Base-by-base conservation (phyloP, 1,139 yeast genomes). In the Pichia terricola region DNA sequence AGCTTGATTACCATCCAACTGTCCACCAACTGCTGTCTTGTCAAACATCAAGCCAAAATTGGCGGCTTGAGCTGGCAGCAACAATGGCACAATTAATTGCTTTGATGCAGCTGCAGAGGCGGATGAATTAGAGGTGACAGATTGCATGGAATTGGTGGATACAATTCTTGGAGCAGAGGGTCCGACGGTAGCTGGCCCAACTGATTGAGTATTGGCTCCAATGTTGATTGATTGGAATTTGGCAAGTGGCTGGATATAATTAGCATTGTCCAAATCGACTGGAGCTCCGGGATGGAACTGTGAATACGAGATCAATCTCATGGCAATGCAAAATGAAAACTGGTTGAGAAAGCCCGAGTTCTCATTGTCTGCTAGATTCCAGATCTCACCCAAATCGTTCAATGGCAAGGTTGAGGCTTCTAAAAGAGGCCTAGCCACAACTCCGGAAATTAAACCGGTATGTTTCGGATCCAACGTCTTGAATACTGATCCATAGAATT, bases 351-450 rank as follows among this genome's bases (percentile, higher is more conserved):
- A 85, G 0, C 98, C 99, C 53, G 80, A 73, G 64, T 87, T 88
- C 50, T 79, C 81, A 25, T 76, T 73, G 65, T 91, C 99, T 16
- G 95, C 89, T 40, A 84, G 62, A 61, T 86, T 94, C 98, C 98
- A 94, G 49, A 94, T 81, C 62, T 88, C 94, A 4, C 96, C 96
- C 42, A 91, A 69, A 35, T 77, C 68, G 25, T 79, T 71, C 3
- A 94, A 82, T 6, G 94, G 81, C 44, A 91, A 72, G 1, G 95
- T 94, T 2, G 95, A 81, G 49, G 84, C 83, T 56, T 89, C 95
- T 53, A 94, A 80, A 4, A 94, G 72, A 8, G 85, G 71, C 53
- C 94, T 75, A n/a, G 96, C 89, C 43, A 81, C 79, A 38, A 84
- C 94, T 32, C 98, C 98, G 7, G 96, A 85, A 47, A 91, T 83